Base-by-base conservation (phyloP, 345 rosid species). In the Hevea brasiliensis region DNA sequence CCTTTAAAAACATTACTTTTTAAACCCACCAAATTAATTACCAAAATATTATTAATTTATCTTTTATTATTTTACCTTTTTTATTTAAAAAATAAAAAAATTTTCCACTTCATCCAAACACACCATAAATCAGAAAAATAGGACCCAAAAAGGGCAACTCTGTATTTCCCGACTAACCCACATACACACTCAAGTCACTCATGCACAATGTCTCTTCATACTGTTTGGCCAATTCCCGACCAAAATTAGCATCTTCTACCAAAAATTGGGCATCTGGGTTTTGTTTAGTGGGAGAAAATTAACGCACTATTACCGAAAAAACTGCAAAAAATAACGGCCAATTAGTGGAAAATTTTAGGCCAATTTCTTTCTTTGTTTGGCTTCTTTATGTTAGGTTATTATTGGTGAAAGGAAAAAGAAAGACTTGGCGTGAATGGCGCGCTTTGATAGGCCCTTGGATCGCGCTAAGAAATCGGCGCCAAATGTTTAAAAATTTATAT, bases 391-490 rank as follows among this genome's bases (percentile, higher is more conserved):
- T 40, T 21, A 56, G 18, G 14, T n/a, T n/a, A 48, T 48, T 48
- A 18, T 2, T 12, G 4, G 13, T 2, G 4, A 48, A 48, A 14
- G 53, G n/a, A 32, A 21, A 50, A 11, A 54, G 59, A 57, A 54
- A 42, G 71, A 5, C 9, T 18, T 67, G 79, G 84, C 86, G 87
- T 80, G 80, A 85, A 74, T 85, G 83, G 80, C 86, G 87, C 77
- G 24, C 65, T 63, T 37, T 54, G 55, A 24, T 73, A 70, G 20
- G 27, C 75, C 80, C 77, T 73, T 65, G 45, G 72, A 81, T 84
- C 58, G 69, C 87, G 89, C 85, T 53, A 81, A 73, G 80, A 80
- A 61, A 81, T 70, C 87, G 88, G 85, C 89, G 89, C 85, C 71
- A 64, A 37, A 55, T 5, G 24, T 69, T 54, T 5, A 4, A 20